Percentiles rank a stretch among this genome's conserved stretches.
Evolutionary conservation across 2,329 filamentous ascomycete species (phyloP).

Genomic region (Trichothecium roseum): DNA sequence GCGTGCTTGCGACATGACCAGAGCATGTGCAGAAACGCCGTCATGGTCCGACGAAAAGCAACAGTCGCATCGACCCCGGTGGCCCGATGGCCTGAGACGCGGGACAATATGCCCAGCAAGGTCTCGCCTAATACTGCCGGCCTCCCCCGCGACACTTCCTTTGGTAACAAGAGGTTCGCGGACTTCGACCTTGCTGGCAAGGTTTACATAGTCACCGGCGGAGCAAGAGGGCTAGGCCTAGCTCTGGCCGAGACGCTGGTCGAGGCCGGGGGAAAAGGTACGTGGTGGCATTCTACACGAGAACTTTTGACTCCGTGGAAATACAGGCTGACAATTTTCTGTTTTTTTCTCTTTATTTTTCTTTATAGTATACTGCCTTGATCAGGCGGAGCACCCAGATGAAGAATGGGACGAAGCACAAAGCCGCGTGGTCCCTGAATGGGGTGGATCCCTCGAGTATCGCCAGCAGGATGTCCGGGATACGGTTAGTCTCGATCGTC

Average conservation of each 20-base stretch:
- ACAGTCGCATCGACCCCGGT: too few species aligned
- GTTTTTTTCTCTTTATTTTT: slow-evolving; percentile 2
- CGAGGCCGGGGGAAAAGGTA: slow-evolving; percentile 62
- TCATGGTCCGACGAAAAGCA: too few species aligned
- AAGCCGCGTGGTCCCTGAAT: slow-evolving; percentile 48
- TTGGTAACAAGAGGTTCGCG: slow-evolving; percentile 33
- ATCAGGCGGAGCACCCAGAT: slow-evolving; percentile 37
- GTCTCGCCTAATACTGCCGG: background rate
- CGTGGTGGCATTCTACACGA: background rate
- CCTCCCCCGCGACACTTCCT: slow-evolving; percentile 7
- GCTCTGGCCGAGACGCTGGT: slow-evolving; percentile 63
- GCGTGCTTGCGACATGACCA: too few species aligned
- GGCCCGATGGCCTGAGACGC: too few species aligned
- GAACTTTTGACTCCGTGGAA: background rate
- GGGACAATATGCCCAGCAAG: background rate
- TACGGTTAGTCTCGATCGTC: slow-evolving; percentile 43
- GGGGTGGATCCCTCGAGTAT: slow-evolving; percentile 56
- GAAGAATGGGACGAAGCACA: slow-evolving; percentile 52
- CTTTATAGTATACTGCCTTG: slow-evolving; percentile 43
- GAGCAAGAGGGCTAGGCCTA: slow-evolving; percentile 61
- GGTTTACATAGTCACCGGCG: slow-evolving; percentile 61
- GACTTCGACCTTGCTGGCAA: slow-evolving; percentile 63
- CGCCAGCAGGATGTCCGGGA: slow-evolving; percentile 58
- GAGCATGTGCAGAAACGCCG: too few species aligned
- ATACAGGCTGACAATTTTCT: too few species aligned